phyloP scores from a whole-genome alignment of 2,329 filamentous ascomycete species.

The Paraconiothyrium sp. region DNA sequence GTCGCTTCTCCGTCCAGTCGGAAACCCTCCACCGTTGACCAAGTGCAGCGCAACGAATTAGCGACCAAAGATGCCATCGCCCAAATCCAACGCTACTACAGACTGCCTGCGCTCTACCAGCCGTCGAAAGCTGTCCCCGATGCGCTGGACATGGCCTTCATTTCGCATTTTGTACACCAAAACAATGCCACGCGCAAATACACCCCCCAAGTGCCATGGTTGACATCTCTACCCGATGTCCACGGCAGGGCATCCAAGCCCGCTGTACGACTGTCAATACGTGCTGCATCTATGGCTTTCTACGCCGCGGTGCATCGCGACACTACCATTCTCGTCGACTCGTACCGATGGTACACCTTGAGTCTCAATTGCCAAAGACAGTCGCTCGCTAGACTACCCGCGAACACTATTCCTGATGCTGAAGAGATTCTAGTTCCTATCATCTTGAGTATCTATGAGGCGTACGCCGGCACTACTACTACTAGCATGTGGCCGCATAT shows the following conservation, averaged over 20 bases:
- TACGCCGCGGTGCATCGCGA: slow-evolving; percentile 43
- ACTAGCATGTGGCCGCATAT: slow-evolving; percentile 43
- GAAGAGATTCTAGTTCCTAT: slow-evolving; percentile 44
- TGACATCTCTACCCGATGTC: slow-evolving; percentile 34
- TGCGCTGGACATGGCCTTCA: slow-evolving; percentile 39
- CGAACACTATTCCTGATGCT: slow-evolving; percentile 33
- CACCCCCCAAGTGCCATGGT: slow-evolving; percentile 37
- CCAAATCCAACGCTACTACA: slow-evolving; percentile 36
- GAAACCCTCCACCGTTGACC: slow-evolving; percentile 7
- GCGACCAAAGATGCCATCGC: slow-evolving; percentile 33
- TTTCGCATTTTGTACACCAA: slow-evolving; percentile 42
- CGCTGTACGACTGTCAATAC: slow-evolving; percentile 40
- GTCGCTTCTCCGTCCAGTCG: slow-evolving; percentile 9
- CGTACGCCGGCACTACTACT: slow-evolving; percentile 40
- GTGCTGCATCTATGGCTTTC: slow-evolving; percentile 46
- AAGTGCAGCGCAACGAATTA: slow-evolving; percentile 12
- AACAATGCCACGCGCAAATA: slow-evolving; percentile 31
- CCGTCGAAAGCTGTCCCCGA: slow-evolving; percentile 36
- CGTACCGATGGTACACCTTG: slow-evolving; percentile 44
- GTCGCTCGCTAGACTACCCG: slow-evolving; percentile 29
- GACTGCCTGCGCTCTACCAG: slow-evolving; percentile 34
- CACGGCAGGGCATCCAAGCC: slow-evolving; percentile 32
- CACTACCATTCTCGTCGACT: slow-evolving; percentile 40
- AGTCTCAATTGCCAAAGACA: slow-evolving; percentile 38
- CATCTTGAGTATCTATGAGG: slow-evolving; percentile 42